Conservation (phyloP, 345 rosid genomes). For the Pistacia vera region DNA sequence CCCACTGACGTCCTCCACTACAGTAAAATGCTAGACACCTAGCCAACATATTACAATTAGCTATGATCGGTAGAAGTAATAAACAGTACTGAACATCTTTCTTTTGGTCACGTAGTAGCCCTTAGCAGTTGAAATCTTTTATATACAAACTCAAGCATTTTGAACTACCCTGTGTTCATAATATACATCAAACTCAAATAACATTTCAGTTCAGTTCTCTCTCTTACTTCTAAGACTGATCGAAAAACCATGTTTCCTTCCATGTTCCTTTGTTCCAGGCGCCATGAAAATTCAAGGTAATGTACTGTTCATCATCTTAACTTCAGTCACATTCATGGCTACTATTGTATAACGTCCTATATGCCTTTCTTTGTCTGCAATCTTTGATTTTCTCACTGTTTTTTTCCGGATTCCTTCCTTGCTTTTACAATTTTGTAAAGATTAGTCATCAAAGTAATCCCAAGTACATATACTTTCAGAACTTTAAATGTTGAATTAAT, state of each 20-base stretch:
- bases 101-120: conserved; percentile 16
- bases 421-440: neutral
- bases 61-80: too few species aligned
- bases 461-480: neutral
- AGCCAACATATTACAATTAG: too few species aligned
- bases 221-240: conserved; percentile 3
- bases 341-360: neutral
- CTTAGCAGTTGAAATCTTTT: neutral
- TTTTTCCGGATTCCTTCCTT: neutral
- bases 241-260: conserved; percentile 48
- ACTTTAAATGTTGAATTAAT: neutral
- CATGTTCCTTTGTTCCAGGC: conserved; percentile 55
- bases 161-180: neutral
- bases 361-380: neutral
- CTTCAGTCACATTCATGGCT: neutral
- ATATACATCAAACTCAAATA: neutral
- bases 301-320: neutral
- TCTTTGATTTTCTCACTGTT: neutral
- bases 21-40: too few species aligned
- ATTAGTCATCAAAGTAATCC: neutral
- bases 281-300: conserved; percentile 50
- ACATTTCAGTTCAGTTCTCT: neutral
- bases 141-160: neutral
- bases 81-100: too few species aligned
- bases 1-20: too few species aligned